Evolutionary conservation across 352 stramenopile species (phyloP), one percentile per base, ranked within the genome.

Genomic region (Pythium myriotylum): DNA sequence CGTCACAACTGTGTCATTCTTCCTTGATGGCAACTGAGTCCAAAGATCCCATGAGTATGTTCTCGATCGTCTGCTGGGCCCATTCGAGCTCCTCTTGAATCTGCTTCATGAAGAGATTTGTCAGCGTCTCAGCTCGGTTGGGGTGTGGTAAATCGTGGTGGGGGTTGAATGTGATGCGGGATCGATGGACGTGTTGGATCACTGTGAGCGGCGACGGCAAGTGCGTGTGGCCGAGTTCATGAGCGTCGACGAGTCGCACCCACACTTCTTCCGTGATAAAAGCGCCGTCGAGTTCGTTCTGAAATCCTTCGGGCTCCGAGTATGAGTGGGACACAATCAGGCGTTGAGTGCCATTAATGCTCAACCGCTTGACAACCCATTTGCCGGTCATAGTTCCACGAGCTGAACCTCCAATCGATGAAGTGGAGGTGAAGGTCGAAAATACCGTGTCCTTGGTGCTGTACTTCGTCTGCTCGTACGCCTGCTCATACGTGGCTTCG

Each of bases 121-220:
- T 48, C 27, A 56, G 14, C 4, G 33, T 16, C 22, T 40, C 16
- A 12, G 54, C 37, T 6, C 37, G 37, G 17, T 20, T 43, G 5
- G 37, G 37, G n/a, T 43, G 13, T 20, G 37, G 37, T 14, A n/a
- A 4, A 6, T 43, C 37, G 37, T 43, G 5, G 37, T 17, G 24
- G 6, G 40, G 41, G 19, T 22, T 19, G 17, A 49, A 24, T 20
- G 37, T 35, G 20, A 67, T 67, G 0, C 33, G 35, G 1, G n/a
- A 19, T 2, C 59, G 51, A 0, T 45, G 51, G 4, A 67, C 37
- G 59, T 61, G 51, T 51, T 67, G 59, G 22, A 67, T 41, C 16
- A 61, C 43, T 1, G 51, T 55, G 17, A 67, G 46, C 22, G 59
- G 50, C 51, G 45, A 23, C 6, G 23, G 29, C 42, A 67, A 19